Conservation (phyloP, 805 yeast genomes). For the Kodamaea jinghongensis region DNA sequence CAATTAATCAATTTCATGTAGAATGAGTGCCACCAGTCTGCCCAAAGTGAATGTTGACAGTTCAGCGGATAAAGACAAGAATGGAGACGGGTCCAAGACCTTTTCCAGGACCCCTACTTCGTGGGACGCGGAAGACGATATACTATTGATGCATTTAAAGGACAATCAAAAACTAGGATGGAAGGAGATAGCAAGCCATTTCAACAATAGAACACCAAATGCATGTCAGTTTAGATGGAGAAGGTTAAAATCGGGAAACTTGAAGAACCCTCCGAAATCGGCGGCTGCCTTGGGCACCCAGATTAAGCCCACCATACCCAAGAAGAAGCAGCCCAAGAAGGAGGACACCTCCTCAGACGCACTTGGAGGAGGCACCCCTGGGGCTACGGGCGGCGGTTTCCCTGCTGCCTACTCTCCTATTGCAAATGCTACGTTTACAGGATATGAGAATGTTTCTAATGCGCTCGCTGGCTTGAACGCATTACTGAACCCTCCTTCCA, state of each 20-base stretch:
- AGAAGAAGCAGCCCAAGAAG: slow-evolving; percentile 12
- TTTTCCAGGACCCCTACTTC: slow-evolving; percentile 43
- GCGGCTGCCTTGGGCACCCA: slow-evolving; percentile 23
- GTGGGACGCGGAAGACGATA: slow-evolving; percentile 48
- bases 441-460: slow-evolving; percentile 39
- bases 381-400: slow-evolving; percentile 17
- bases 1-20: too few relatives aligned
- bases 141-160: slow-evolving; percentile 44
- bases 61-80: neutral
- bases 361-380: slow-evolving; percentile 7
- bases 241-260: slow-evolving; percentile 42
- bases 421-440: slow-evolving; percentile 36
- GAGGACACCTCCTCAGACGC: slow-evolving; percentile 4
- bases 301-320: slow-evolving; percentile 10
- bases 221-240: slow-evolving; percentile 38
- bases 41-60: slow-evolving; percentile 1
- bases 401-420: slow-evolving; percentile 35
- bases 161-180: slow-evolving; percentile 47
- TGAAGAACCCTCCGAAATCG: slow-evolving; percentile 43
- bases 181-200: slow-evolving; percentile 46
- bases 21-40: slow-evolving; percentile 6
- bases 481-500: slow-evolving; percentile 32
- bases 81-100: slow-evolving; percentile 19
- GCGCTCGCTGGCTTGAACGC: slow-evolving; percentile 47
- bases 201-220: slow-evolving; percentile 43